phyloP scores from a whole-genome alignment of 2,329 filamentous ascomycete genomes.

The Penicillium rolfsii region DNA sequence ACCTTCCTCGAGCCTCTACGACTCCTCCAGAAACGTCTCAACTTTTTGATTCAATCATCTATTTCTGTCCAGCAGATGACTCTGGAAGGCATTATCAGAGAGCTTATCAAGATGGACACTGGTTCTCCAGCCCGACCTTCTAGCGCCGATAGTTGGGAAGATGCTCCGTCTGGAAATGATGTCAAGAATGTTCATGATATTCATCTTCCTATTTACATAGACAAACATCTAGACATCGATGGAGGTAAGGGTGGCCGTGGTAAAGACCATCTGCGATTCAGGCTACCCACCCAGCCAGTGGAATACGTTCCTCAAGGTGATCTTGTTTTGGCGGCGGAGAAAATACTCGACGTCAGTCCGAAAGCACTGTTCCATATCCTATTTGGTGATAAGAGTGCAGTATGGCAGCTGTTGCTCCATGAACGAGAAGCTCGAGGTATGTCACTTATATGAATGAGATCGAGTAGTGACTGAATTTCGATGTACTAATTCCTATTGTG shows the following conservation, averaged over 20 bases:
- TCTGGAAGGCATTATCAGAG: conserved; percentile 70
- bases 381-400: conserved; percentile 93
- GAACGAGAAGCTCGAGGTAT: conserved; percentile 71
- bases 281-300: conserved; percentile 78
- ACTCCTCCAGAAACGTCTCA: conserved; percentile 79
- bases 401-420: conserved; percentile 89
- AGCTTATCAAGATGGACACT: conserved; percentile 74
- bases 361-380: conserved; percentile 95
- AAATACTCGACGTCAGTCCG: conserved; percentile 85
- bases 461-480: background rate
- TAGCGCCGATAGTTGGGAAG: conserved; percentile 89
- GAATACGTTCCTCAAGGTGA: conserved; percentile 83
- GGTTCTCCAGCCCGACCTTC: conserved; percentile 64
- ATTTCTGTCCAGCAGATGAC: conserved; percentile 70
- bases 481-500: conserved; percentile 21
- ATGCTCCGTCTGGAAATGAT: conserved; percentile 63
- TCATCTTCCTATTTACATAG: conserved; percentile 62
- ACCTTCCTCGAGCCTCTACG: conserved; percentile 87
- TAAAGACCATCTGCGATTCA: conserved; percentile 69
- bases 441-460: conserved; percentile 10
- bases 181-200: conserved; percentile 60
- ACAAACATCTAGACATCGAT: conserved; percentile 61
- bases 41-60: conserved; percentile 80
- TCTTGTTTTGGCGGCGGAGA: conserved; percentile 73
- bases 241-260: conserved; percentile 37